A percentile compares a stretch with the other conserved stretches of the same genome.
phyloP scores from a whole-genome alignment of 2,329 filamentous ascomycete genomes.

The Exophiala oligosperma region DNA sequence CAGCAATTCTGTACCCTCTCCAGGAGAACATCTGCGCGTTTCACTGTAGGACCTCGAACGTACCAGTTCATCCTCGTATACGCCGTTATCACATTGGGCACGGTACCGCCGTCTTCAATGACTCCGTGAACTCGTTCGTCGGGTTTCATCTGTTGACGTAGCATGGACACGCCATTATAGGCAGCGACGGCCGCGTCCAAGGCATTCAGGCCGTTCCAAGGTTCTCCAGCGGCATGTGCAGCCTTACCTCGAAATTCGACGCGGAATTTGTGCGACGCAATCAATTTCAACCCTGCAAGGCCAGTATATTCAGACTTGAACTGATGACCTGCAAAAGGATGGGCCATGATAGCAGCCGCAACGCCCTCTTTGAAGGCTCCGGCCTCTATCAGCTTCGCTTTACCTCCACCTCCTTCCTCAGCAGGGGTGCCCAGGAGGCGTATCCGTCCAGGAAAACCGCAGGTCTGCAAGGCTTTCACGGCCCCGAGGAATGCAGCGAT shows the following conservation, averaged over 20 bases:
- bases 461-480: slow-evolving; percentile 31
- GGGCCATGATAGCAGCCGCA: slow-evolving; percentile 44
- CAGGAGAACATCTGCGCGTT: slow-evolving; percentile 40
- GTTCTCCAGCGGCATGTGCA: slow-evolving; percentile 57
- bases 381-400: slow-evolving; percentile 43
- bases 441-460: slow-evolving; percentile 30
- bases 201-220: slow-evolving; percentile 61
- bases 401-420: slow-evolving; percentile 41
- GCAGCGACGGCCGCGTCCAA: slow-evolving; percentile 56
- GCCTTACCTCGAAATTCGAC: slow-evolving; percentile 51
- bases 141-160: slow-evolving; percentile 58
- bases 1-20: slow-evolving; percentile 36
- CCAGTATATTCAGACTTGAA: slow-evolving; percentile 22
- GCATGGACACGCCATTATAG: slow-evolving; percentile 47
- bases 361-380: slow-evolving; percentile 41
- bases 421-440: slow-evolving; percentile 41
- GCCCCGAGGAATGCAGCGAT: slow-evolving; percentile 37
- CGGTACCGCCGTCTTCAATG: slow-evolving; percentile 54
- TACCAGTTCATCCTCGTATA: slow-evolving; percentile 48
- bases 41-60: slow-evolving; percentile 45
- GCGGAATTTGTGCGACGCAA: slow-evolving; percentile 37
- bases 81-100: slow-evolving; percentile 59
- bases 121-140: slow-evolving; percentile 54
- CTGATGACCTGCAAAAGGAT: slow-evolving; percentile 31
- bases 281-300: slow-evolving; percentile 27